Percentiles rank a stretch among this genome's conserved stretches.
phyloP scores from a whole-genome alignment of 192 early-diverging fungal species.

The Coemansia sp. region DNA sequence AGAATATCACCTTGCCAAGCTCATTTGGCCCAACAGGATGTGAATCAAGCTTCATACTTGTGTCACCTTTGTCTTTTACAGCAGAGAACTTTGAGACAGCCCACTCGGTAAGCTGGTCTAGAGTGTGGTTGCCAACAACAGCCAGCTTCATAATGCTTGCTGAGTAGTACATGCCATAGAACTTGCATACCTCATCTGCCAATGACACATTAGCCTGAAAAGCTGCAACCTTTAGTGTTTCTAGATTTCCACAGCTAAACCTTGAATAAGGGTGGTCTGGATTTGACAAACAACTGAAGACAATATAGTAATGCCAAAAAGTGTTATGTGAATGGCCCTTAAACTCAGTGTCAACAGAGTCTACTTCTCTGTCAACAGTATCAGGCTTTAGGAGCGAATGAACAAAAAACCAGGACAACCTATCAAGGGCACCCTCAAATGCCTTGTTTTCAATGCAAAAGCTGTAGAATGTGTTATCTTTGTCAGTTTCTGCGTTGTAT shows the following conservation, averaged over 20 bases:
- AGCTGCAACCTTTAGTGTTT: conserved; percentile 66
- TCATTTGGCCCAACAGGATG: conserved; percentile 70
- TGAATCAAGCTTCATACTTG: conserved; percentile 55
- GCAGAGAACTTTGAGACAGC: conserved; percentile 56
- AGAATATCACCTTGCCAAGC: conserved; percentile 66
- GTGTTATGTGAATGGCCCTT: conserved; percentile 81
- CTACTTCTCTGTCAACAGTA: conserved; percentile 81
- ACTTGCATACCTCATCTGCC: too few relatives aligned
- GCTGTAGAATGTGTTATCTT: conserved; percentile 6
- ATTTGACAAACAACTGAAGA: conserved; percentile 21
- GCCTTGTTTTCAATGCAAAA: conserved; percentile 14
- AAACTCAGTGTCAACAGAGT: conserved; percentile 91
- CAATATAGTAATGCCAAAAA: not conserved
- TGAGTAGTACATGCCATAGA: too few relatives aligned
- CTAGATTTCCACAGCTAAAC: conserved; percentile 82
- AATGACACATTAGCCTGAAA: too few relatives aligned
- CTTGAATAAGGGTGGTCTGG: conserved; percentile 73
- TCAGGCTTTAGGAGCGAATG: conserved; percentile 76
- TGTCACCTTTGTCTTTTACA: conserved; percentile 71
- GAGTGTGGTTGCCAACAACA: too few relatives aligned
- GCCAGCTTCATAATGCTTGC: too few relatives aligned
- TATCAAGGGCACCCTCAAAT: conserved; percentile 61
- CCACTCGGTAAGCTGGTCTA: too few relatives aligned
- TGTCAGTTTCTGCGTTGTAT: conserved; percentile 26
- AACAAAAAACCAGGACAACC: conserved; percentile 84